Evolutionary conservation across 805 yeast genomes (phyloP).

Genomic region (Myxozyma neotropica): DNA sequence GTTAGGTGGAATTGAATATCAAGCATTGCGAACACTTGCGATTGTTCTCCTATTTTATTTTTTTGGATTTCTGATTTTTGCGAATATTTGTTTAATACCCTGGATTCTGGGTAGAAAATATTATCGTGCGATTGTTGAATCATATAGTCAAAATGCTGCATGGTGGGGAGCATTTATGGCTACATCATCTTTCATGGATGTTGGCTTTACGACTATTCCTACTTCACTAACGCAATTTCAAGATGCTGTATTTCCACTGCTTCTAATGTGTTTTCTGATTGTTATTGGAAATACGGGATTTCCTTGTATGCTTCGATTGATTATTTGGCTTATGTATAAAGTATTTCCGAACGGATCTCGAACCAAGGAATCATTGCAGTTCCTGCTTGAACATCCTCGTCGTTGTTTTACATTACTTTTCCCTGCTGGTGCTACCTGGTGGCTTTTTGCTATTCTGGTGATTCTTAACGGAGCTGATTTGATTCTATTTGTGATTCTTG

Average conservation of each 20-base stretch:
- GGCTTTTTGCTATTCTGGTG: slow-evolving; percentile 78
- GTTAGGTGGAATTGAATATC: slow-evolving; percentile 94
- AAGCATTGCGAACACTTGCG: slow-evolving; percentile 78
- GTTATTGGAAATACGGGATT: slow-evolving; percentile 94
- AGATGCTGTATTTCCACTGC: slow-evolving; percentile 62
- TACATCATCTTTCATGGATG: slow-evolving; percentile 77
- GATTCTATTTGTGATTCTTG: slow-evolving; percentile 77
- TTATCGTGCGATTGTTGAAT: slow-evolving; percentile 51
- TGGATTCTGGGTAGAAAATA: slow-evolving; percentile 55
- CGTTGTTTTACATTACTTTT: slow-evolving; percentile 92
- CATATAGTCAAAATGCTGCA: slow-evolving; percentile 66
- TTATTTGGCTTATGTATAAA: slow-evolving; percentile 78
- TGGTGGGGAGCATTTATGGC: slow-evolving; percentile 96
- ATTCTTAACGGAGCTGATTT: slow-evolving; percentile 75
- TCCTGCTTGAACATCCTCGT: slow-evolving; percentile 91
- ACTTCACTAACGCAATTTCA: slow-evolving; percentile 75
- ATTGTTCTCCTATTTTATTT: slow-evolving; percentile 67
- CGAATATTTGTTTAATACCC: slow-evolving; percentile 50
- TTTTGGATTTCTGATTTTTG: slow-evolving; percentile 70
- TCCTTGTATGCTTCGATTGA: slow-evolving; percentile 77
- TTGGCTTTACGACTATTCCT: slow-evolving; percentile 81
- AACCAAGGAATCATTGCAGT: slow-evolving; percentile 71
- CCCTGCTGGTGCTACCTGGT: slow-evolving; percentile 94
- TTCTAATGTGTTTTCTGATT: slow-evolving; percentile 68
- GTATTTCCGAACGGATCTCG: slow-evolving; percentile 58